Conservation (phyloP, 2,329 filamentous ascomycete genomes). For the Colletotrichum acutatum region DNA sequence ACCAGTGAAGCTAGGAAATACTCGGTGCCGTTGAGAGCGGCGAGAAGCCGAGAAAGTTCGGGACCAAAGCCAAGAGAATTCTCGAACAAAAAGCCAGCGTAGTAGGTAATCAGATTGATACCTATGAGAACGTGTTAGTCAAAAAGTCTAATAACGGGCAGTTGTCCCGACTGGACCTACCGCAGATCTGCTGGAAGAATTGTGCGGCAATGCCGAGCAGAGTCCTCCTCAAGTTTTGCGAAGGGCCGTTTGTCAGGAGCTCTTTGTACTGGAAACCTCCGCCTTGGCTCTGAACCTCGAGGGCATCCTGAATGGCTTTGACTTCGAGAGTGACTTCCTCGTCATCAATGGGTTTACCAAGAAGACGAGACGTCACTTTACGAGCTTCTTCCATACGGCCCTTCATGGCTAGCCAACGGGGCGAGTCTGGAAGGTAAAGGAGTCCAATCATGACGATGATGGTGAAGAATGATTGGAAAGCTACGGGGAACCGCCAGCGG, state of each 20-base stretch:
- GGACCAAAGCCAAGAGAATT: conserved; percentile 57
- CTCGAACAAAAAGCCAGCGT: conserved; percentile 47
- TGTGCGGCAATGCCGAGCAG: conserved; percentile 46
- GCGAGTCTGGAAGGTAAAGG: conserved; percentile 48
- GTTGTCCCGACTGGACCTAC: not conserved
- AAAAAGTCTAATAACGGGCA: not conserved
- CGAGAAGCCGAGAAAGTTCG: conserved; percentile 62
- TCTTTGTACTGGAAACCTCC: conserved; percentile 37
- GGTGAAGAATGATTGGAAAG: conserved; percentile 45
- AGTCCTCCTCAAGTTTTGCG: conserved; percentile 74
- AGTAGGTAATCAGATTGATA: conserved; percentile 51
- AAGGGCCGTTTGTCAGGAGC: conserved; percentile 67
- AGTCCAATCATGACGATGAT: conserved; percentile 46
- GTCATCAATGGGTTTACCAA: conserved; percentile 41
- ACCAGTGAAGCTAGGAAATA: conserved; percentile 53
- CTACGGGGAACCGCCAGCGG: conserved; percentile 47
- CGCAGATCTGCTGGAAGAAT: conserved; percentile 42
- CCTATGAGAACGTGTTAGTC: not conserved
- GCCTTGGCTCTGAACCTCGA: conserved; percentile 41
- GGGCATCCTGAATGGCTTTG: conserved; percentile 39
- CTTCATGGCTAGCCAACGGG: conserved; percentile 50
- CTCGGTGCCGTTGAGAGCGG: conserved; percentile 62
- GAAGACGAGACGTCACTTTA: conserved; percentile 39
- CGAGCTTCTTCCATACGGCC: conserved; percentile 42
- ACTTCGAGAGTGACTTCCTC: conserved; percentile 38